Conservation (phyloP, 2,329 filamentous ascomycete species). For the Beauveria sp. region DNA sequence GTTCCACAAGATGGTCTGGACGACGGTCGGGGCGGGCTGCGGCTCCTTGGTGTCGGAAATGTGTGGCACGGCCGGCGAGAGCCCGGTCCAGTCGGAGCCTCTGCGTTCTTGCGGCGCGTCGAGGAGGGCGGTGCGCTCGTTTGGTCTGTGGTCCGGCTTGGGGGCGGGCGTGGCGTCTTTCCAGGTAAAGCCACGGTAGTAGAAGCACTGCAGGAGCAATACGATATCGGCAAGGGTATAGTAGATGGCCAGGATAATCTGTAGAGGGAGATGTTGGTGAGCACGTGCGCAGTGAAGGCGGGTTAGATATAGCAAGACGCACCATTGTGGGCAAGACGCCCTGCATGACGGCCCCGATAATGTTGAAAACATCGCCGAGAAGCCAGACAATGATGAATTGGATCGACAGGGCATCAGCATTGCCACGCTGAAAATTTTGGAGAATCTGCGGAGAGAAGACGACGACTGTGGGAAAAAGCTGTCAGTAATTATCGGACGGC, state of each 20-base stretch:
- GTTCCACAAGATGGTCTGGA: constrained; percentile 65
- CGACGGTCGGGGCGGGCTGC: constrained; percentile 39
- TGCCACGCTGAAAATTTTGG: constrained; percentile 81
- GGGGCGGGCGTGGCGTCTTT: constrained; percentile 39
- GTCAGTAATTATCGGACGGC: not conserved
- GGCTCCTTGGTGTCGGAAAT: constrained; percentile 41
- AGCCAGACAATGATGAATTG: constrained; percentile 94
- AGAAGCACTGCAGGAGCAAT: constrained; percentile 83
- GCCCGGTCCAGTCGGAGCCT: constrained; percentile 50
- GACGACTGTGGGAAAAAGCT: constrained; percentile 52
- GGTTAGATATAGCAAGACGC: constrained; percentile 15
- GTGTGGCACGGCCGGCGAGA: constrained; percentile 79
- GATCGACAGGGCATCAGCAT: constrained; percentile 80
- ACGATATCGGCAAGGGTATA: constrained; percentile 91
- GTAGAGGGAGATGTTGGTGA: not conserved
- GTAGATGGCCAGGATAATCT: constrained; percentile 86
- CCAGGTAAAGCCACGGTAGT: constrained; percentile 80
- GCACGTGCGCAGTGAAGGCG: not conserved
- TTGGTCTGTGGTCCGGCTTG: constrained; percentile 35
- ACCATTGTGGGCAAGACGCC: constrained; percentile 91
- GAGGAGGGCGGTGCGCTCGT: constrained; percentile 48
- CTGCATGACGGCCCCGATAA: constrained; percentile 84
- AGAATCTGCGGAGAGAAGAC: constrained; percentile 97
- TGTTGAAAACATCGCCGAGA: constrained; percentile 91
- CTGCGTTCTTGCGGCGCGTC: constrained; percentile 37